Conservation (phyloP, 78 protist species). For the Dictyostelium capitatum region DNA sequence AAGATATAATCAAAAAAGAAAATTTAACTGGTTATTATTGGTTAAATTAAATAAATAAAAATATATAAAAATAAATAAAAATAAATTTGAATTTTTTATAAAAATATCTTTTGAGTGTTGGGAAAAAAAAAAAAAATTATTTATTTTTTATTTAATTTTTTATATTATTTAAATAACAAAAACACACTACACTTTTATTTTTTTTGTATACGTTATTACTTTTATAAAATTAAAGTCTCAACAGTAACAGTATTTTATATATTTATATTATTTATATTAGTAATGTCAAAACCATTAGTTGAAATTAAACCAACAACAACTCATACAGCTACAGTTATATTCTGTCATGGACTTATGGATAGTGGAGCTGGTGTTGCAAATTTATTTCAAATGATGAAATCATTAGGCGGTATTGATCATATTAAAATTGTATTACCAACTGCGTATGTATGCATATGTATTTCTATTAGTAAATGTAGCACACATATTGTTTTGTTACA, state of each 20-base stretch:
- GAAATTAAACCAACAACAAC: not conserved
- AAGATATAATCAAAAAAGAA: too few relatives aligned
- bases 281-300: slow-evolving; percentile 2
- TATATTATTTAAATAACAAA: not conserved
- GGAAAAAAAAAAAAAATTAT: not conserved
- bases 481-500: too few relatives aligned
- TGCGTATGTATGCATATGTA: slow-evolving; percentile 2
- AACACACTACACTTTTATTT: too few relatives aligned
- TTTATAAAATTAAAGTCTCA: too few relatives aligned
- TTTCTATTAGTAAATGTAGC: too few relatives aligned
- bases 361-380: not conserved
- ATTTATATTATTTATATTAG: not conserved
- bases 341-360: slow-evolving; percentile 17
- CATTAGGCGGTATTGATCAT: slow-evolving; percentile 11
- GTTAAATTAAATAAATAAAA: too few relatives aligned
- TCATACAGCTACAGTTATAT: slow-evolving; percentile 37
- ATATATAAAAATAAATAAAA: too few relatives aligned
- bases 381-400: not conserved
- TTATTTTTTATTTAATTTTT: not conserved
- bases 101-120: too few relatives aligned
- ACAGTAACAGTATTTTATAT: too few relatives aligned
- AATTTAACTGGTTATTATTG: too few relatives aligned
- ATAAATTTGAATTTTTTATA: too few relatives aligned
- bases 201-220: too few relatives aligned
- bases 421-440: slow-evolving; percentile 14